phyloP scores from a whole-genome alignment of 192 early-diverging fungal genomes.

The Umbelopsis sp. region DNA sequence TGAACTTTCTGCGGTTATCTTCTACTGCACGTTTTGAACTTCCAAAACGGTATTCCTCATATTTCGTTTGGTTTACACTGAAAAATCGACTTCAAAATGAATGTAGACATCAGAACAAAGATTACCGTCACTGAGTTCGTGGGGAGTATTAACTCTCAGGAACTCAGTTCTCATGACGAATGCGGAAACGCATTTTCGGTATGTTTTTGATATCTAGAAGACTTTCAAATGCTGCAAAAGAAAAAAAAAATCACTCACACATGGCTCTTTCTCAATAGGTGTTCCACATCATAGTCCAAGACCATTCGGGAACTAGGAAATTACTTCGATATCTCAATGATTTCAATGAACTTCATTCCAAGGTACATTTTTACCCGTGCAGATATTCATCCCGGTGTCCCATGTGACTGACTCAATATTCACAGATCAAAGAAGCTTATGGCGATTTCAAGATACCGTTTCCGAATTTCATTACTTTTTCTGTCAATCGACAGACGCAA shows the following conservation, averaged over 20 bases:
- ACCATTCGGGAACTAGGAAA: conserved; percentile 30
- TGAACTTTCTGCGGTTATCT: conserved; percentile 4
- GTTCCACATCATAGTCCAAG: conserved; percentile 47
- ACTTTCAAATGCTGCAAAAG: background rate
- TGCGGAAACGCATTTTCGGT: conserved; percentile 1
- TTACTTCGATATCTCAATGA: conserved; percentile 53
- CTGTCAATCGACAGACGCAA: conserved; percentile 15
- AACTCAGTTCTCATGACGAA: background rate
- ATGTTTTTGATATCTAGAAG: background rate
- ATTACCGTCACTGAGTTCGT: conserved; percentile 5
- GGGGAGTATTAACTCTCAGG: background rate
- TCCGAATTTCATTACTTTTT: conserved; percentile 32
- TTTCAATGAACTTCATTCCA: conserved; percentile 54
- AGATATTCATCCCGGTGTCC: background rate
- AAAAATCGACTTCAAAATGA: background rate
- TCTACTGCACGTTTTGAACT: conserved; percentile 1
- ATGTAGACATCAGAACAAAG: conserved; percentile 17
- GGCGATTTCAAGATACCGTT: conserved; percentile 48
- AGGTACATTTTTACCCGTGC: conserved; percentile 35
- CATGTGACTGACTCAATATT: background rate
- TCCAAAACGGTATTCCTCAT: background rate
- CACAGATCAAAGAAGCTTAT: conserved; percentile 24
- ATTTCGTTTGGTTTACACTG: background rate
- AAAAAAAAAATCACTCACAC: no score
- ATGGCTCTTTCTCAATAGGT: conserved; percentile 24